Evolutionary conservation across 371 early-diverging fungal species (phyloP).

Genomic region (Umbelopsis sp.): DNA sequence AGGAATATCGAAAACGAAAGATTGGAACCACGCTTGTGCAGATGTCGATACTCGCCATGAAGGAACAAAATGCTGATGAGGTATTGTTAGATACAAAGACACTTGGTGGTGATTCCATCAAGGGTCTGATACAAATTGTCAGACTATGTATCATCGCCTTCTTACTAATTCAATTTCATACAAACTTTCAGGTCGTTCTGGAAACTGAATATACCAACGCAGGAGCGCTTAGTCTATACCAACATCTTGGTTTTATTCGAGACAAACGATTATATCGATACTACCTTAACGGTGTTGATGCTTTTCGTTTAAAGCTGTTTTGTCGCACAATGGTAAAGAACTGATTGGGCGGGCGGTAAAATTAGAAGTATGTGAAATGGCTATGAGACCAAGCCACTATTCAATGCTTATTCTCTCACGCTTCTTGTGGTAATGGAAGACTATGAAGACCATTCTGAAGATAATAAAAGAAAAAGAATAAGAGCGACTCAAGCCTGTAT

Average conservation of each 20-base stretch:
- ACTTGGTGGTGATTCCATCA: no score
- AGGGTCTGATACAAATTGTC: no score
- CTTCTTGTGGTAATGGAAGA: slow-evolving; percentile 15
- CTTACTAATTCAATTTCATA: no score
- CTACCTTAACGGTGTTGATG: slow-evolving; percentile 94
- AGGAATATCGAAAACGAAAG: slow-evolving; percentile 74
- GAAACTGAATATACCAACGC: slow-evolving; percentile 93
- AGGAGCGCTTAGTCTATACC: slow-evolving; percentile 87
- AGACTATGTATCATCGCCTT: no score
- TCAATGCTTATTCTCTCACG: slow-evolving; percentile 3
- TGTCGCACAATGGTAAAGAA: slow-evolving; percentile 52
- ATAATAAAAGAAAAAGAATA: slow-evolving; percentile 55
- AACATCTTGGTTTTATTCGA: slow-evolving; percentile 90
- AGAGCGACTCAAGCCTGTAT: slow-evolving; percentile 84
- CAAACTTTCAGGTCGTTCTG: slow-evolving; percentile 67
- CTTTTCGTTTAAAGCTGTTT: slow-evolving; percentile 85
- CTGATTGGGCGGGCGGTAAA: background rate
- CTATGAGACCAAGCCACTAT: background rate
- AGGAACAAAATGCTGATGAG: slow-evolving; percentile 82
- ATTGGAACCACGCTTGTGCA: slow-evolving; percentile 82
- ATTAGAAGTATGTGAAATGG: background rate
- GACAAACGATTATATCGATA: slow-evolving; percentile 92
- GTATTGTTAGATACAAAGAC: slow-evolving; percentile 39
- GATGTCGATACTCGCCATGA: slow-evolving; percentile 78
- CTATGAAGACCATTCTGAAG: slow-evolving; percentile 4